Conservation (phyloP, 768 basidiomycete species). For the Calvatia gigantea region DNA sequence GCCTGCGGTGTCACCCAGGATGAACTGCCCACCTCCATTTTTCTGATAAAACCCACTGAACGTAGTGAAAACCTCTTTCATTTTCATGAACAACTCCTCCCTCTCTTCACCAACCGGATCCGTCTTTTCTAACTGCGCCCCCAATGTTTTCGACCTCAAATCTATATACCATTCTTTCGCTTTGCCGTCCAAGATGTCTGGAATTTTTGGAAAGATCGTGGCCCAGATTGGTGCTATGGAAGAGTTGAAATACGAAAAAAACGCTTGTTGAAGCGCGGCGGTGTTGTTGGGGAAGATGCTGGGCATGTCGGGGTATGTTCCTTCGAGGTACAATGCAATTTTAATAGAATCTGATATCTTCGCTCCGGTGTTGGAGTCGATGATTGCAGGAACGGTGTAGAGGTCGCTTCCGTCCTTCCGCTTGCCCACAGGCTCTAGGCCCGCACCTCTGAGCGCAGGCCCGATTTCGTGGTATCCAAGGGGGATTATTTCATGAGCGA, state of each 20-base stretch:
- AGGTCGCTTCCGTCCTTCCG: constrained; percentile 1
- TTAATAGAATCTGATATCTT: constrained; percentile 13
- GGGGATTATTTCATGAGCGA: not conserved
- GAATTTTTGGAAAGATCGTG: not conserved
- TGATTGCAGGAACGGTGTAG: constrained; percentile 14
- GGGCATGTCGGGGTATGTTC: constrained; percentile 4
- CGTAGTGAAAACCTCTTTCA: not conserved
- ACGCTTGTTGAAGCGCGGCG: constrained; percentile 2
- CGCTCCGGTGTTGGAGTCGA: constrained; percentile 2
- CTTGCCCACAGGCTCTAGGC: not conserved
- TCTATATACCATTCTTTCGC: not conserved
- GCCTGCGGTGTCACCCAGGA: constrained; percentile 8
- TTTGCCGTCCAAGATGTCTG: not conserved
- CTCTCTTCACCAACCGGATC: constrained; percentile 3
- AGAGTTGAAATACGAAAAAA: not conserved
- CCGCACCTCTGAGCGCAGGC: not conserved
- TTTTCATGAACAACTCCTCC: not conserved
- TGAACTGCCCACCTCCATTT: not conserved
- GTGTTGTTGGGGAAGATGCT: not conserved
- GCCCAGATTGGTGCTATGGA: not conserved
- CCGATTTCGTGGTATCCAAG: constrained; percentile 11
- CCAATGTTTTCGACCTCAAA: not conserved
- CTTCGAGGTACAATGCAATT: constrained; percentile 15
- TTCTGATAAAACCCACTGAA: constrained; percentile 4
- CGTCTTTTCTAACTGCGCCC: not conserved